Percentiles rank a stretch among this genome's conserved stretches.
Conservation (phyloP, 2,329 filamentous ascomycete genomes). For the Xylaria hypoxylon region DNA sequence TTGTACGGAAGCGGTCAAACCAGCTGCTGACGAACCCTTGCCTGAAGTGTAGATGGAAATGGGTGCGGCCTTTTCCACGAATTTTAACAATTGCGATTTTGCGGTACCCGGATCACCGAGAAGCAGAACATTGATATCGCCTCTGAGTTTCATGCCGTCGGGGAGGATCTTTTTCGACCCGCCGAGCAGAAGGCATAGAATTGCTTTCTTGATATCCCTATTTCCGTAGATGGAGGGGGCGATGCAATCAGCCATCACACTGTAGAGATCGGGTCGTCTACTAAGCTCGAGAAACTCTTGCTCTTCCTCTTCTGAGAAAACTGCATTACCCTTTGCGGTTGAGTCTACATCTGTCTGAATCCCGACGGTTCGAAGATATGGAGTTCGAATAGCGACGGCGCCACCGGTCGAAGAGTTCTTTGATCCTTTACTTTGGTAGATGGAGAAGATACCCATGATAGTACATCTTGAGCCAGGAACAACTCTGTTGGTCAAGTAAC, state of each 20-base stretch:
- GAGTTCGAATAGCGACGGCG: slow-evolving; percentile 94
- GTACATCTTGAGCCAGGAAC: slow-evolving; percentile 95
- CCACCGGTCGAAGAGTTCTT: slow-evolving; percentile 79
- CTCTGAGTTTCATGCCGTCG: slow-evolving; percentile 96
- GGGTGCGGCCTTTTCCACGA: slow-evolving; percentile 94
- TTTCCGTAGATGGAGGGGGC: slow-evolving; percentile 98
- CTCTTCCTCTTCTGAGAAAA: slow-evolving; percentile 95
- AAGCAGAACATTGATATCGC: slow-evolving; percentile 96
- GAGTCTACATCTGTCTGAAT: slow-evolving; percentile 92
- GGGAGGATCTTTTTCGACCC: slow-evolving; percentile 98
- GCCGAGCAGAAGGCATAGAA: slow-evolving; percentile 90
- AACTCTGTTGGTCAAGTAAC: slow-evolving; percentile 94
- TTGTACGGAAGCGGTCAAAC: slow-evolving; percentile 97
- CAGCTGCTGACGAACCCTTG: slow-evolving; percentile 96
- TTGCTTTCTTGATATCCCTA: slow-evolving; percentile 95
- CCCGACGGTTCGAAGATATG: slow-evolving; percentile 91
- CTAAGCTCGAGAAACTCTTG: slow-evolving; percentile 96
- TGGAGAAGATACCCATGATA: slow-evolving; percentile 96
- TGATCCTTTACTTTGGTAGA: slow-evolving; percentile 91
- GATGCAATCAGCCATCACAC: slow-evolving; percentile 89
- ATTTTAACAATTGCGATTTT: slow-evolving; percentile 96
- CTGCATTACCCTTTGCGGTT: slow-evolving; percentile 83
- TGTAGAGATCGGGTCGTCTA: slow-evolving; percentile 90
- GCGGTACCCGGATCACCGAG: slow-evolving; percentile 98
- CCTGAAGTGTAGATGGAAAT: slow-evolving; percentile 99